These are phyloP conservation scores for Suillus hirtellus DNA, from an alignment of 768 basidiomycete species.

Conservation along the genomic window DNA sequence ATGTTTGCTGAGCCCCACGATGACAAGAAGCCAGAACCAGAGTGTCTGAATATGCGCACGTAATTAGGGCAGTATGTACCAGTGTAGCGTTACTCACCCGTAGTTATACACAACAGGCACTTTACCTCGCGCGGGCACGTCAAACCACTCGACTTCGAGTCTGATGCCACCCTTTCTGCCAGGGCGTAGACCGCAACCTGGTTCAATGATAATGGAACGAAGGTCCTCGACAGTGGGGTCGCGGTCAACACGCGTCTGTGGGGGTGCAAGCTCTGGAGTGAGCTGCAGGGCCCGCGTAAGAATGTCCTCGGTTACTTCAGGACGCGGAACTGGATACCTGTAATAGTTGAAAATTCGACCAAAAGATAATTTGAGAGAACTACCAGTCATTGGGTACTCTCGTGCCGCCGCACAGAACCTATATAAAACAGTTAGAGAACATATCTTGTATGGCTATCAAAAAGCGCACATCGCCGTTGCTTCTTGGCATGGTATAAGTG, in stretches of 20 bases:
- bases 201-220: conserved; percentile 46
- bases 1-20: conserved; percentile 65
- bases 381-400: conserved; percentile 63
- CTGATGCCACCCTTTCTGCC: conserved; percentile 67
- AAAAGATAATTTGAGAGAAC: background rate
- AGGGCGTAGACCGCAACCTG: conserved; percentile 67
- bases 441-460: background rate
- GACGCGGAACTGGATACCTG: conserved; percentile 66
- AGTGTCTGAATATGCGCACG: conserved; percentile 43
- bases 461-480: conserved; percentile 41
- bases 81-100: conserved; percentile 44
- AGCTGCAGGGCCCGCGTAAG: conserved; percentile 51
- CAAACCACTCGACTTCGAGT: conserved; percentile 49
- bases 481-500: conserved; percentile 38
- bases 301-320: conserved; percentile 61
- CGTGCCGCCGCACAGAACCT: conserved; percentile 65
- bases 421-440: background rate
- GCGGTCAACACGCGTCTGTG: conserved; percentile 47
- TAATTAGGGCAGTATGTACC: background rate
- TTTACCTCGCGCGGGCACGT: conserved; percentile 25
- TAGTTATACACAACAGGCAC: conserved; percentile 65
- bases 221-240: conserved; percentile 52
- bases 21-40: conserved; percentile 62
- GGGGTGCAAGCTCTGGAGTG: conserved; percentile 59
- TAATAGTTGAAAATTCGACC: background rate